Percentiles rank a stretch among this genome's conserved stretches.
Conservation (phyloP, 164 flowering plant genomes). For the Macadamia integrifolia region DNA sequence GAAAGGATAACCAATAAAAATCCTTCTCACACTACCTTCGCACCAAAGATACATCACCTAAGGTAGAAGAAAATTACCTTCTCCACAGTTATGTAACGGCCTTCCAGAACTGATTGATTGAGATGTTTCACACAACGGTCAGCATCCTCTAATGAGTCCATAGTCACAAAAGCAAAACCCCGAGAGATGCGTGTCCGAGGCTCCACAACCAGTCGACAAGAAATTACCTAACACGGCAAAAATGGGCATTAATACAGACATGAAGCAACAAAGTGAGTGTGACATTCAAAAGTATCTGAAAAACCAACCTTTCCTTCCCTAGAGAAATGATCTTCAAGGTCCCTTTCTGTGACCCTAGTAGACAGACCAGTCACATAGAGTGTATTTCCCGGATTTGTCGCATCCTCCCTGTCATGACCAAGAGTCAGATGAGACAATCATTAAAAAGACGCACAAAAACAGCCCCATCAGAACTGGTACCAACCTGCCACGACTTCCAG, state of each 20-base stretch:
- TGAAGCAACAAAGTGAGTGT: not conserved
- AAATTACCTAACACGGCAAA: slow-evolving; percentile 43
- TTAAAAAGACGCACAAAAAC: too few relatives aligned
- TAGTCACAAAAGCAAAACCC: slow-evolving; percentile 87
- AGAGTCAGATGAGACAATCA: too few relatives aligned
- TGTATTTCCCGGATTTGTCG: slow-evolving; percentile 66
- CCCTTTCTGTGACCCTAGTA: slow-evolving; percentile 67
- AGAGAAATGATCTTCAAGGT: slow-evolving; percentile 72
- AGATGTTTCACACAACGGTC: slow-evolving; percentile 76
- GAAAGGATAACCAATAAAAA: slow-evolving; percentile 17
- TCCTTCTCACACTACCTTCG: slow-evolving; percentile 6
- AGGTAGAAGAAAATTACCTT: slow-evolving; percentile 46
- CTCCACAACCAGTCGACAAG: slow-evolving; percentile 83
- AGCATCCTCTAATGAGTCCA: slow-evolving; percentile 76
- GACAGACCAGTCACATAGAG: slow-evolving; percentile 88
- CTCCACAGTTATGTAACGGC: slow-evolving; percentile 88
- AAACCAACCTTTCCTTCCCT: slow-evolving; percentile 75
- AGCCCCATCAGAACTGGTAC: slow-evolving; percentile 5
- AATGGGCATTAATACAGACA: not conserved
- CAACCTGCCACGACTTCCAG: slow-evolving; percentile 69
- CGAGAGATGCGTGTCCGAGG: slow-evolving; percentile 87
- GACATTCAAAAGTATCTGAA: not conserved
- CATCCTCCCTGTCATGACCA: slow-evolving; percentile 18
- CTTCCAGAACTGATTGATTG: slow-evolving; percentile 82
- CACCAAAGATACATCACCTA: not conserved